Percentiles rank a stretch among this genome's conserved stretches.
These are phyloP conservation scores for Penicillium fuscoglaucum DNA, from an alignment of 2,329 filamentous ascomycete species.

Conservation along the genomic window DNA sequence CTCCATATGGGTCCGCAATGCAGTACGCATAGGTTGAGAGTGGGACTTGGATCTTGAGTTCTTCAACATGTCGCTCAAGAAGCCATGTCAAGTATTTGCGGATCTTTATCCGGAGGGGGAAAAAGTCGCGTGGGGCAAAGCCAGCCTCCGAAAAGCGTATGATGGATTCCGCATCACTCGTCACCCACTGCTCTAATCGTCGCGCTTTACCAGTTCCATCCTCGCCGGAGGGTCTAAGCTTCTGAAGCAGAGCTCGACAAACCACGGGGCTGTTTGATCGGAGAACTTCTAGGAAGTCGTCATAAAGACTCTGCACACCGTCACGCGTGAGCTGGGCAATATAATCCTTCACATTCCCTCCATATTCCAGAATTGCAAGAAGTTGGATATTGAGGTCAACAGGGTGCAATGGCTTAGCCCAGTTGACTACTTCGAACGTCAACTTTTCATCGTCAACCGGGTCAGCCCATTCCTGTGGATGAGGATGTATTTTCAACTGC, in stretches of 20 bases:
- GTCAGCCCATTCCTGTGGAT: constrained; percentile 37
- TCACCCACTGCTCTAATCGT: constrained; percentile 39
- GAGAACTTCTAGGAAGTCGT: constrained; percentile 41
- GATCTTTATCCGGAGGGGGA: constrained; percentile 45
- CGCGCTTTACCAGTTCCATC: constrained; percentile 24
- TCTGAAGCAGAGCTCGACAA: constrained; percentile 41
- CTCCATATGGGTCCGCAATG: constrained; percentile 56
- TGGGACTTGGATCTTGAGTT: constrained; percentile 51
- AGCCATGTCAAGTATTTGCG: constrained; percentile 41
- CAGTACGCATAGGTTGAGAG: constrained; percentile 57
- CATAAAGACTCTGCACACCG: constrained; percentile 38
- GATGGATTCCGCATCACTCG: constrained; percentile 36
- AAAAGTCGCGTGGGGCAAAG: constrained; percentile 46
- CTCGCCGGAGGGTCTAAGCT: constrained; percentile 31
- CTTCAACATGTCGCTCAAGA: constrained; percentile 46
- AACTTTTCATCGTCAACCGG: constrained; percentile 46
- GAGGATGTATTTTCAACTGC: constrained; percentile 57
- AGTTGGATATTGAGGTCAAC: constrained; percentile 56
- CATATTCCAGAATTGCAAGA: constrained; percentile 56
- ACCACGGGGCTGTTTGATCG: constrained; percentile 32
- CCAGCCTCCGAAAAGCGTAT: constrained; percentile 47
- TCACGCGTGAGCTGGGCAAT: constrained; percentile 47
- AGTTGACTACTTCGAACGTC: constrained; percentile 59
- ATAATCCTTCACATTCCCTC: constrained; percentile 46
- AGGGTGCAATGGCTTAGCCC: constrained; percentile 45